A percentile compares a stretch with the other conserved stretches of the same genome.
Evolutionary conservation across 2,329 filamentous ascomycete genomes (phyloP).

Genomic region (Alternaria sp.): DNA sequence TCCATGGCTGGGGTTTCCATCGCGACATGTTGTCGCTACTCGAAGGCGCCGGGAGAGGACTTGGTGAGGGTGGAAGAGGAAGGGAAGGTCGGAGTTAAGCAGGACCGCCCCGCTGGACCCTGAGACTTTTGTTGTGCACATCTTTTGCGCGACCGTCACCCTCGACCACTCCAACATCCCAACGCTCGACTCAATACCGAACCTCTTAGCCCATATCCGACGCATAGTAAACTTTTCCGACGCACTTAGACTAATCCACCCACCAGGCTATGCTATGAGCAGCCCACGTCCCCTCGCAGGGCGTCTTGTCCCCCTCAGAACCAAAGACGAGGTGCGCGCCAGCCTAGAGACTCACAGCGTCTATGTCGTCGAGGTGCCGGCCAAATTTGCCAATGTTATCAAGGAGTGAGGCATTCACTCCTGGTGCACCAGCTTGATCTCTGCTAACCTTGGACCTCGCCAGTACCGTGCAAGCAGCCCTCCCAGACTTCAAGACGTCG

Average conservation of each 20-base stretch:
- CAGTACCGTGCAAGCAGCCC: conserved; percentile 57
- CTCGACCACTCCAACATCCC: neutral
- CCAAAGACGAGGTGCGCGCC: conserved; percentile 60
- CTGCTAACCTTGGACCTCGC: conserved; percentile 24
- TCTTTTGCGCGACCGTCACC: neutral
- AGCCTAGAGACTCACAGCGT: conserved; percentile 65
- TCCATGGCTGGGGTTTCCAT: neutral
- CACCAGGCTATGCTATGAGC: conserved; percentile 38
- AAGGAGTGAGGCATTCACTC: conserved; percentile 67
- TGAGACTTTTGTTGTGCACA: conserved; percentile 17
- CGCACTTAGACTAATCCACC: conserved; percentile 3
- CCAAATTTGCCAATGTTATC: conserved; percentile 74
- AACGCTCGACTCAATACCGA: neutral
- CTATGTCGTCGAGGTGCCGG: conserved; percentile 75
- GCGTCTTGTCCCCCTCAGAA: conserved; percentile 54
- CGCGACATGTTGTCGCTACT: conserved; percentile 1
- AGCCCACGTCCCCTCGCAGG: conserved; percentile 26
- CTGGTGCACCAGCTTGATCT: conserved; percentile 15
- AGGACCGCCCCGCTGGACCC: conserved; percentile 20
- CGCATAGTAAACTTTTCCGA: conserved; percentile 6
- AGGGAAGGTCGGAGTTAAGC: conserved; percentile 15
- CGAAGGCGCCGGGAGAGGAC: neutral
- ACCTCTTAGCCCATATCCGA: conserved; percentile 4
- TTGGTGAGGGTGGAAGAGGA: conserved; percentile 7
- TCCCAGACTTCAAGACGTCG: conserved; percentile 54